Evolutionary conservation across 2,329 filamentous ascomycete genomes (phyloP), one percentile per base, ranked within the genome.

Genomic region (Sclerotinia glacialis): DNA sequence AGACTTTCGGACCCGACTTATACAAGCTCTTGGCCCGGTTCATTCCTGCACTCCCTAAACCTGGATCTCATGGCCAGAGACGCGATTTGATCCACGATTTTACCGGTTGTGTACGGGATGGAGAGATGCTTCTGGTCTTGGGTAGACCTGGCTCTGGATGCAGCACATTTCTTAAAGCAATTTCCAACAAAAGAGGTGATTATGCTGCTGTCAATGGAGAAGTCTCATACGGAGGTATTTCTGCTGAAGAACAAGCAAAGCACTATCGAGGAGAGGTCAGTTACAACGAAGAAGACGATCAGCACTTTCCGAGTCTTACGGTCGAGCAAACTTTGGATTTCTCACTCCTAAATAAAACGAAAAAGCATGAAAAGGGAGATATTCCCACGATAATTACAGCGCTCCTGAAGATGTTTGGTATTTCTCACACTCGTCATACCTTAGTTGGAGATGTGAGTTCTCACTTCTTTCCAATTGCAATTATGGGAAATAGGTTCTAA

Each of bases 281-380:
- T 71, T 93, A 93, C 76, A 92, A 91, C 71, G 85, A 85, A 21
- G 90, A 94, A 76, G 90, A 92, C 71, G 90, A 93, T 72, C 82
- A 86, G 23, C 91, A 94, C 75, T 88, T 93, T 74, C 87, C 91
- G 3, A 83, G 83, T 1, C 80, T 94, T 46, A 92, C 87, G 7
- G 91, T 94, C 0, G 90, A 89, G 83, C 89, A 93, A 77, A 93
- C 91, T 0, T 80, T 94, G 52, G 86, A 84, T 5, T 93, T 94
- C 73, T 89, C 90, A 0, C 79, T 93, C 59, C 84, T 87, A 77
- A 92, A 87, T 78, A 92, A 92, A 79, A 92, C 89, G 11, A 88
- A 85, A 77, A 90, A 89, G 76, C 81, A 85, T 58, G 85, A 86
- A 50, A 83, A 82, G 56, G 80, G 79, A 3, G 85, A 88, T 58